phyloP scores from a whole-genome alignment of 1,284 basidiomycete genomes.

The Apiotrichum laibachii region DNA sequence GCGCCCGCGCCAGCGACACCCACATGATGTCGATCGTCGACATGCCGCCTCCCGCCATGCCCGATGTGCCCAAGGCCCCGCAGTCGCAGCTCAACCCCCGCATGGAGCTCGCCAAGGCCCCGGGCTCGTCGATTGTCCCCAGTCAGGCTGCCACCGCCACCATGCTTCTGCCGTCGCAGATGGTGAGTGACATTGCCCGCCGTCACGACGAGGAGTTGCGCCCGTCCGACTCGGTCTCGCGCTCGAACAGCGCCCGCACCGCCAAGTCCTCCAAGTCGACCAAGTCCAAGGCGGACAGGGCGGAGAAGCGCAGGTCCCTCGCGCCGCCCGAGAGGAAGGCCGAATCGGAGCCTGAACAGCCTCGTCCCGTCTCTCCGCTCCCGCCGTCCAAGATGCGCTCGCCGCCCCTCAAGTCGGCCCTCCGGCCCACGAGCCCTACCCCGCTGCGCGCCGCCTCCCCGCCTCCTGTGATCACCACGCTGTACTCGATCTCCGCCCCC shows the following conservation, averaged over 20 bases:
- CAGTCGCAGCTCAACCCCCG: constrained; percentile 41
- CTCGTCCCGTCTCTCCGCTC: constrained; percentile 29
- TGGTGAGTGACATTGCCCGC: neutral
- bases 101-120: constrained; percentile 42
- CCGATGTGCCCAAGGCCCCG: constrained; percentile 50
- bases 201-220: constrained; percentile 16
- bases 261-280: constrained; percentile 10
- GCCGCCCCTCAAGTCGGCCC: constrained; percentile 49
- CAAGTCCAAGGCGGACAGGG: constrained; percentile 11
- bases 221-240: constrained; percentile 28
- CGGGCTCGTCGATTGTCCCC: constrained; percentile 39
- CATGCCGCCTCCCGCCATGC: constrained; percentile 38
- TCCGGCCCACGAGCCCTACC: constrained; percentile 41
- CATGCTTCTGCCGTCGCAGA: constrained; percentile 14
- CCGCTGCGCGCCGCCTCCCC: constrained; percentile 13
- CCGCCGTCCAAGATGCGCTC: constrained; percentile 41
- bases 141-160: neutral
- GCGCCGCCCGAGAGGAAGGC: neutral
- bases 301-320: constrained; percentile 7
- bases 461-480: constrained; percentile 22
- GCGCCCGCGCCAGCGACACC: constrained; percentile 18
- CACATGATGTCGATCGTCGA: constrained; percentile 45
- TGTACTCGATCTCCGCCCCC: constrained; percentile 42
- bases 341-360: neutral
- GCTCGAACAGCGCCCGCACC: constrained; percentile 20